Evolutionary conservation across 2,329 filamentous ascomycete species (phyloP).

Genomic region (Pseudocercospora musae): DNA sequence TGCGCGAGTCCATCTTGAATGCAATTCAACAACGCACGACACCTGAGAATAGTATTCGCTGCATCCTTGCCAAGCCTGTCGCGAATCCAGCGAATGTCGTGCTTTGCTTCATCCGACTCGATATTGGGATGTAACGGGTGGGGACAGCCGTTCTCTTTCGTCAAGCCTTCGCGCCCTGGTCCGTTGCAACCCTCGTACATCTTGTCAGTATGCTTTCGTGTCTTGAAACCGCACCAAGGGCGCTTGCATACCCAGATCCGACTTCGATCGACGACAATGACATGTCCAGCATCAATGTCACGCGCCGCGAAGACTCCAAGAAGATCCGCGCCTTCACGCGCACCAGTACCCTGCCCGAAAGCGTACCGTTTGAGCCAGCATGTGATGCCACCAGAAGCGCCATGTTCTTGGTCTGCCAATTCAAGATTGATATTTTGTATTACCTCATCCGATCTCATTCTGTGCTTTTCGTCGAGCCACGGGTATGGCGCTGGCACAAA

Average conservation of each 20-base stretch:
- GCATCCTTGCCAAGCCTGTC: constrained; percentile 4
- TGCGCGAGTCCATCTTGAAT: constrained; percentile 18
- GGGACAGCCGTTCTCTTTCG: constrained; percentile 21
- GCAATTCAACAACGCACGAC: constrained; percentile 22
- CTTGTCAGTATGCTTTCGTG: not conserved
- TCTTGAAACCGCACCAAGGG: not conserved
- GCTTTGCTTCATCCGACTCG: constrained; percentile 11
- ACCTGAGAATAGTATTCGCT: constrained; percentile 19
- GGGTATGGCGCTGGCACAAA: constrained; percentile 27
- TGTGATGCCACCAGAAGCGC: not conserved
- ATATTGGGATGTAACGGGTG: constrained; percentile 27
- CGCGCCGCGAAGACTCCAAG: constrained; percentile 30
- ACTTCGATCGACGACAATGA: constrained; percentile 26
- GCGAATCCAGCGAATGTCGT: constrained; percentile 29
- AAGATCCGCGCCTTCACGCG: constrained; percentile 20
- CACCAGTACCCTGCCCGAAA: constrained; percentile 17
- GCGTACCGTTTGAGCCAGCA: constrained; percentile 24
- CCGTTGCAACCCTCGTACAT: constrained; percentile 20
- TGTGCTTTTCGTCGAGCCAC: constrained; percentile 26
- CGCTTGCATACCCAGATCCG: constrained; percentile 27
- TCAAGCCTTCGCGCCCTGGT: constrained; percentile 16
- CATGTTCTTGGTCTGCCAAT: constrained; percentile 8
- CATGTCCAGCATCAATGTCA: constrained; percentile 17
- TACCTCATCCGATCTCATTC: constrained; percentile 9
- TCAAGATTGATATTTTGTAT: constrained; percentile 18